Percentiles rank a stretch among this genome's conserved stretches.
Conservation (phyloP, 768 basidiomycete genomes). For the Hygrocybe punicea region DNA sequence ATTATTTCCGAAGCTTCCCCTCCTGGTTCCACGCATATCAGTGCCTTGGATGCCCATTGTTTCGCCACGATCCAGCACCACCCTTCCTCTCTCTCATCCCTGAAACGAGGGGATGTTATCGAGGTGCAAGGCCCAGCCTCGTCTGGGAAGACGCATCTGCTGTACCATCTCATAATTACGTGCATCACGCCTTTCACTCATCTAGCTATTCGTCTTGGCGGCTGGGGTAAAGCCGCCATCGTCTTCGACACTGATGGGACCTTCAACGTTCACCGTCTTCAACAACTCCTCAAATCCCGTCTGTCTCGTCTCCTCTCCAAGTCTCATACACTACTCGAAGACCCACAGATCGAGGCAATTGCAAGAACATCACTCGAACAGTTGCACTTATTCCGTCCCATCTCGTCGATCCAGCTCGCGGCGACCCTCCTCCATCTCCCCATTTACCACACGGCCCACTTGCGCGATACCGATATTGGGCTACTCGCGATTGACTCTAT, state of each 20-base stretch:
- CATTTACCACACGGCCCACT: conserved; percentile 45
- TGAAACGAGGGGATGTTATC: conserved; percentile 58
- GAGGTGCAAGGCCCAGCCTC: conserved; percentile 73
- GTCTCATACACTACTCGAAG: conserved; percentile 6
- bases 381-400: conserved; percentile 68
- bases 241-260: conserved; percentile 68
- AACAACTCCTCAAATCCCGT: conserved; percentile 48
- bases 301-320: conserved; percentile 30
- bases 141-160: conserved; percentile 76
- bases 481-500: conserved; percentile 73
- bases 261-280: conserved; percentile 58
- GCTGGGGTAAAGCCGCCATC: conserved; percentile 63
- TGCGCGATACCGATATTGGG: conserved; percentile 56
- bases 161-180: conserved; percentile 59
- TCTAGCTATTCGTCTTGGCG: conserved; percentile 39
- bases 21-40: conserved; percentile 29
- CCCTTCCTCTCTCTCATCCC: conserved; percentile 10
- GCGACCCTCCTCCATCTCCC: conserved; percentile 59
- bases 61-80: conserved; percentile 9
- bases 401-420: conserved; percentile 66
- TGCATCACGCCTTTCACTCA: conserved; percentile 51
- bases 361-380: conserved; percentile 44
- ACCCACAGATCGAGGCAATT: conserved; percentile 25
- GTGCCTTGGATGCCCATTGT: conserved; percentile 35
- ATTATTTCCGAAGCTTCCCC: conserved; percentile 25